A percentile compares a stretch with the other conserved stretches of the same genome.
phyloP scores from a whole-genome alignment of 2,329 filamentous ascomycete genomes.

The Microsporum ferrugineum region DNA sequence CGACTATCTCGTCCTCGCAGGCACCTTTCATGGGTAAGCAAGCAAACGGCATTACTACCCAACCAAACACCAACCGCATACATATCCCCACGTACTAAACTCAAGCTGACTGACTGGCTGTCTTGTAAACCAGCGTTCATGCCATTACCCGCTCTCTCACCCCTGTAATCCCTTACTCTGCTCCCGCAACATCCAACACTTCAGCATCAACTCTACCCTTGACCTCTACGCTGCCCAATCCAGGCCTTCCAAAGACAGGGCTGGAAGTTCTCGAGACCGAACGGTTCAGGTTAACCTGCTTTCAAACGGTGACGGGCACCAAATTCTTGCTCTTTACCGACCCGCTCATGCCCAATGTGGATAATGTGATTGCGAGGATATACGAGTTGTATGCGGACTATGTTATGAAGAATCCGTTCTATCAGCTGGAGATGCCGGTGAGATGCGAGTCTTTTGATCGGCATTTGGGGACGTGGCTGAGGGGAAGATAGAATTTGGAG shows the following conservation, averaged over 20 bases:
- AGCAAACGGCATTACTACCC: background rate
- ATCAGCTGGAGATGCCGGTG: slow-evolving; percentile 94
- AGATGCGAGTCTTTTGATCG: slow-evolving; percentile 91
- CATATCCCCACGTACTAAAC: background rate
- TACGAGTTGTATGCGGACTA: slow-evolving; percentile 95
- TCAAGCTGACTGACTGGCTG: background rate
- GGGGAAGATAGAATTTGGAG: slow-evolving; percentile 40
- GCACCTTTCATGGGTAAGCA: slow-evolving; percentile 83
- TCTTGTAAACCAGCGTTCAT: slow-evolving; percentile 43
- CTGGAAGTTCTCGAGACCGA: slow-evolving; percentile 89
- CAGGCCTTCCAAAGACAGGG: slow-evolving; percentile 42
- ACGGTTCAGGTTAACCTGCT: slow-evolving; percentile 91
- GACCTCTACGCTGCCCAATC: slow-evolving; percentile 24
- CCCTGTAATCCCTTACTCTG: slow-evolving; percentile 28
- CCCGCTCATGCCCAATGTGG: slow-evolving; percentile 70
- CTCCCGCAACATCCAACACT: slow-evolving; percentile 20
- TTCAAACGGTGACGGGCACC: slow-evolving; percentile 83
- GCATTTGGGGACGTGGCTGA: slow-evolving; percentile 68
- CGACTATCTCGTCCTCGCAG: slow-evolving; percentile 91
- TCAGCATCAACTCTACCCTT: slow-evolving; percentile 18
- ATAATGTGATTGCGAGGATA: slow-evolving; percentile 68
- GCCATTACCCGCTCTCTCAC: slow-evolving; percentile 50
- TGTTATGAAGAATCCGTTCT: slow-evolving; percentile 99
- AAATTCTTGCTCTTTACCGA: slow-evolving; percentile 97
- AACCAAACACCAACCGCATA: background rate